Percentiles rank a stretch among this genome's conserved stretches.
phyloP scores from a whole-genome alignment of 306 rosid species.

The Pyrus communis region DNA sequence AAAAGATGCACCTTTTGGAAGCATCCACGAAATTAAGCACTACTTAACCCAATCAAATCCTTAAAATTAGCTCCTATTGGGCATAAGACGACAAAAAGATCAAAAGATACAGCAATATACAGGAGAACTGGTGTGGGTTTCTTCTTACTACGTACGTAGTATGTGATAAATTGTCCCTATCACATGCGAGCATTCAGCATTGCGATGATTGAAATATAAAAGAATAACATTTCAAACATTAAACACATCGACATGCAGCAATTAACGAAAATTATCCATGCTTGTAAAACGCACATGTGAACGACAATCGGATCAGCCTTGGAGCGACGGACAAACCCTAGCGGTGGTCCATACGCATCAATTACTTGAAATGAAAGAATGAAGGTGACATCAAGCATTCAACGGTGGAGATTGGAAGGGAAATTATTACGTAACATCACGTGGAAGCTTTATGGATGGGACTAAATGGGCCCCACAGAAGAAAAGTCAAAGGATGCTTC shows the following conservation, averaged over 20 bases:
- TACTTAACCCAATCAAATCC: not conserved
- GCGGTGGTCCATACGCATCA: not conserved
- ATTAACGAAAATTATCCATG: too few species aligned
- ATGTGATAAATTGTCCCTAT: too few species aligned
- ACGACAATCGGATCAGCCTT: too few species aligned
- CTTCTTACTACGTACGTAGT: too few species aligned
- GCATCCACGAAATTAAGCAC: not conserved
- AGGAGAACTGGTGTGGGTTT: too few species aligned
- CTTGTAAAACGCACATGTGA: not conserved
- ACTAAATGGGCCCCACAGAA: not conserved
- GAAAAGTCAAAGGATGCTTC: constrained; percentile 30
- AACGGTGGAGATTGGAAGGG: not conserved
- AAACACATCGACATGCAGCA: too few species aligned
- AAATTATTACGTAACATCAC: not conserved
- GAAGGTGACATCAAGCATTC: not conserved
- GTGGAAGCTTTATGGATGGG: not conserved
- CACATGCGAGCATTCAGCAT: too few species aligned
- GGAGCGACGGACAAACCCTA: too few species aligned
- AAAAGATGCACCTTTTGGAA: not conserved
- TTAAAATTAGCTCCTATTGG: not conserved
- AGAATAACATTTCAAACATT: too few species aligned
- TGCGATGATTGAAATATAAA: too few species aligned
- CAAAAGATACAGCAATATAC: not conserved
- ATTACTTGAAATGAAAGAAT: not conserved
- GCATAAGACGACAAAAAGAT: not conserved